These are phyloP conservation scores for Cyclostephanos tholiformis DNA, from an alignment of 108 stramenopile species.

Conservation along the genomic window DNA sequence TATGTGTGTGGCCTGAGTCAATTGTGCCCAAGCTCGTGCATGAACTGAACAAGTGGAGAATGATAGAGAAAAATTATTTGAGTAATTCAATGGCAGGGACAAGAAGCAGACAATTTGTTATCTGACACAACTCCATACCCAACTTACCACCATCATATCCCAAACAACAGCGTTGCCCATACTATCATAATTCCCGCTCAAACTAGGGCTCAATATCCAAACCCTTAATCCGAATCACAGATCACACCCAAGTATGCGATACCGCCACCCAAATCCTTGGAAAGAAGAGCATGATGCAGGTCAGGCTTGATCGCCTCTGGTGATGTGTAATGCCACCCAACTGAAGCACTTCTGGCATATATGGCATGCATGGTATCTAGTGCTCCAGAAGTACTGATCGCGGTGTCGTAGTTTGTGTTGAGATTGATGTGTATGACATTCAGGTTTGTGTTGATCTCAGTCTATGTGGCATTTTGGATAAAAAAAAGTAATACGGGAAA, in stretches of 20 bases:
- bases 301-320: constrained; percentile 5
- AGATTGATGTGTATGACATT: constrained; percentile 7
- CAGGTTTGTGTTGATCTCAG: constrained; percentile 6
- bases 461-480: not conserved
- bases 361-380: not conserved
- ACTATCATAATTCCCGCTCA: constrained; percentile 6
- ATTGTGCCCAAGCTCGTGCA: constrained; percentile 11
- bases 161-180: constrained; percentile 5
- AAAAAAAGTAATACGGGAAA: not conserved
- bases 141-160: not conserved
- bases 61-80: not conserved
- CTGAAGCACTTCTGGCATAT: not conserved
- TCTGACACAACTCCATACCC: not conserved
- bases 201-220: not conserved
- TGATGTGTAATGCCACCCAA: constrained; percentile 6
- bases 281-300: constrained; percentile 13
- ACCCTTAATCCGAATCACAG: not conserved
- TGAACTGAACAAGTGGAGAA: too few species aligned
- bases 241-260: not conserved
- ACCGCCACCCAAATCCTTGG: not conserved
- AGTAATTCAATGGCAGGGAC: not conserved
- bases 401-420: not conserved
- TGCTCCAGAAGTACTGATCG: not conserved
- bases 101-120: too few species aligned
- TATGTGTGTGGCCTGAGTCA: not conserved